phyloP scores from a whole-genome alignment of 192 early-diverging fungal genomes.

The Pilaira anomala region DNA sequence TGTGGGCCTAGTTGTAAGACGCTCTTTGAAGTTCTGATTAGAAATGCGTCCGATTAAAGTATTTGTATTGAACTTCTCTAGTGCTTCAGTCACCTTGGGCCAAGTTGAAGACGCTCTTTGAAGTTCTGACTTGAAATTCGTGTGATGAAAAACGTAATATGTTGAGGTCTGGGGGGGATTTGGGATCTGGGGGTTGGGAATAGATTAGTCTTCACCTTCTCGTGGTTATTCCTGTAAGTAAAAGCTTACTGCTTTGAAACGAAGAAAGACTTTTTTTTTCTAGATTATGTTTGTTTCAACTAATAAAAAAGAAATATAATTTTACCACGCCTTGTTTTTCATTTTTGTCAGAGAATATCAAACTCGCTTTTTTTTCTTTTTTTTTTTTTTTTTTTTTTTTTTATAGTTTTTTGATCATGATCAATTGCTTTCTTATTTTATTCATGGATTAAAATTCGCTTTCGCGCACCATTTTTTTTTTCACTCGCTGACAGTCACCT shows the following conservation, averaged over 20 bases:
- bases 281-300: no score
- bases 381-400: no score
- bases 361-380: no score
- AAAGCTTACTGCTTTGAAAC: constrained; percentile 7
- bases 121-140: constrained; percentile 8
- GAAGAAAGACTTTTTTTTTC: constrained; percentile 4
- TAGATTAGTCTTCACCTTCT: constrained; percentile 10
- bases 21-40: constrained; percentile 14
- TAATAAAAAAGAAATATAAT: no score
- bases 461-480: no score
- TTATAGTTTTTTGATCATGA: no score
- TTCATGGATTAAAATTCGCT: no score
- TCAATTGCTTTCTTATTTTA: no score
- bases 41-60: constrained; percentile 2
- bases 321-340: no score
- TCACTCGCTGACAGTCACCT: no score
- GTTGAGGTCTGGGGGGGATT: not conserved
- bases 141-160: constrained; percentile 15
- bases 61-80: not conserved
- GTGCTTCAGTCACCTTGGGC: constrained; percentile 1
- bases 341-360: no score
- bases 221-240: constrained; percentile 16
- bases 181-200: constrained; percentile 4
- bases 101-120: constrained; percentile 12
- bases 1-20: constrained; percentile 14